Percentiles rank a stretch among this genome's conserved stretches.
These are phyloP conservation scores for Melastoma candidum DNA, from an alignment of 441 rosid genomes.

Conservation along the genomic window DNA sequence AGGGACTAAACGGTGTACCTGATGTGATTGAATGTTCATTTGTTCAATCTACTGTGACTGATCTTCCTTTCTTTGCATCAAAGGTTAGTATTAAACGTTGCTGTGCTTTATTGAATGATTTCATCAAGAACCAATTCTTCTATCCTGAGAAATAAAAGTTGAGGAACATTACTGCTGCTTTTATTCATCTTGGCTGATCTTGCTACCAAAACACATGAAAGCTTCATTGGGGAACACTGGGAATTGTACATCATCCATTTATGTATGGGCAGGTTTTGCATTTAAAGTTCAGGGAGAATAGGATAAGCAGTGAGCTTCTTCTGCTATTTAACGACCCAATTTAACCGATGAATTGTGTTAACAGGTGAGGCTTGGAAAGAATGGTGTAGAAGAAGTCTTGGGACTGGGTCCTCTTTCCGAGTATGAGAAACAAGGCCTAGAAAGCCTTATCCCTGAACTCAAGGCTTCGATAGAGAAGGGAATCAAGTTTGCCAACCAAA, in stretches of 20 bases:
- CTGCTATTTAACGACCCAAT: background rate
- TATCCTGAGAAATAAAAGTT: too few species aligned
- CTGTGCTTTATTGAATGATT: background rate
- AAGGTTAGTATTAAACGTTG: conserved; percentile 38
- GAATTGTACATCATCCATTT: too few species aligned
- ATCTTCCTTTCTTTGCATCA: conserved; percentile 93
- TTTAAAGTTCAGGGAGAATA: too few species aligned
- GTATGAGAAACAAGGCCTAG: conserved; percentile 71
- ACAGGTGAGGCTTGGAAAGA: conserved; percentile 93
- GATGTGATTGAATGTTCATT: conserved; percentile 80
- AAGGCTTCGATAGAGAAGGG: conserved; percentile 82
- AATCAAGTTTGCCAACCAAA: conserved; percentile 61
- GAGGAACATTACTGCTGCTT: background rate
- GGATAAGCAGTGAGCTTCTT: background rate
- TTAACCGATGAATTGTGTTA: background rate
- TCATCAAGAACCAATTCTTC: too few species aligned
- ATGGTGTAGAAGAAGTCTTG: conserved; percentile 77
- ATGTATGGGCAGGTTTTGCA: too few species aligned
- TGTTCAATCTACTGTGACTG: conserved; percentile 75
- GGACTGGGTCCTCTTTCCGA: conserved; percentile 78
- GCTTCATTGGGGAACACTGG: too few species aligned
- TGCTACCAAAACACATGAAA: too few species aligned
- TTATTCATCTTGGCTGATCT: too few species aligned
- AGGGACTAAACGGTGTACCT: conserved; percentile 89
- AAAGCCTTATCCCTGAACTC: conserved; percentile 74